Evolutionary conservation across 345 rosid species (phyloP).

Genomic region (Eutrema heterophyllum): DNA sequence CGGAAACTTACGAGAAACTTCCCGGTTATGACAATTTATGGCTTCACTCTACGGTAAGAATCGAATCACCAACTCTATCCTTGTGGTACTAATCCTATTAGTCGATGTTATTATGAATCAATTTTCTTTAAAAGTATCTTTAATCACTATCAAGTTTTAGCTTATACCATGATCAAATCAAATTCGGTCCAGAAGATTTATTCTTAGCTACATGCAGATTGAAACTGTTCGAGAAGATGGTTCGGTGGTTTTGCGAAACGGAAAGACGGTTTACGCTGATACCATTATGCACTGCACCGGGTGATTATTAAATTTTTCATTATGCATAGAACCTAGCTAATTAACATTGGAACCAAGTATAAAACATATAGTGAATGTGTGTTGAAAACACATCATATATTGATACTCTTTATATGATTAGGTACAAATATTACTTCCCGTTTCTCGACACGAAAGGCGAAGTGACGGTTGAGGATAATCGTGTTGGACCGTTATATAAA

Average conservation of each 20-base stretch:
- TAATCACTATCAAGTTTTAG: constrained; percentile 9
- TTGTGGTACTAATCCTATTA: too few relatives aligned
- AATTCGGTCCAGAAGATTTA: not conserved
- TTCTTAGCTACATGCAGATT: constrained; percentile 34
- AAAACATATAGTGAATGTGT: not conserved
- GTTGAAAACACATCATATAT: not conserved
- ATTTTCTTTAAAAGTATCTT: too few relatives aligned
- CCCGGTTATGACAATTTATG: constrained; percentile 49
- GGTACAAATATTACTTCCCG: constrained; percentile 77
- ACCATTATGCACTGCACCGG: constrained; percentile 69
- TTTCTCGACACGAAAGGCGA: constrained; percentile 58
- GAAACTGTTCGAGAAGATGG: constrained; percentile 50
- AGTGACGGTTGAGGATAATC: constrained; percentile 58
- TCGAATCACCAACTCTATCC: too few relatives aligned
- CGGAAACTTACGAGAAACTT: constrained; percentile 36
- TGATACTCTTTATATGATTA: constrained; percentile 2
- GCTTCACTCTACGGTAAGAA: constrained; percentile 58
- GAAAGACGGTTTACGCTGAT: constrained; percentile 42
- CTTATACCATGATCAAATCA: not conserved
- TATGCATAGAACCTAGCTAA: not conserved
- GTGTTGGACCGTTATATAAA: constrained; percentile 68
- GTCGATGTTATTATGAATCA: too few relatives aligned
- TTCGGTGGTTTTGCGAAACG: constrained; percentile 43
- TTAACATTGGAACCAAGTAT: not conserved
- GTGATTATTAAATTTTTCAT: constrained; percentile 29